Evolutionary conservation across 2,329 filamentous ascomycete genomes (phyloP), one percentile per base, ranked within the genome.

Genomic region (Aspergillus vadensis): DNA sequence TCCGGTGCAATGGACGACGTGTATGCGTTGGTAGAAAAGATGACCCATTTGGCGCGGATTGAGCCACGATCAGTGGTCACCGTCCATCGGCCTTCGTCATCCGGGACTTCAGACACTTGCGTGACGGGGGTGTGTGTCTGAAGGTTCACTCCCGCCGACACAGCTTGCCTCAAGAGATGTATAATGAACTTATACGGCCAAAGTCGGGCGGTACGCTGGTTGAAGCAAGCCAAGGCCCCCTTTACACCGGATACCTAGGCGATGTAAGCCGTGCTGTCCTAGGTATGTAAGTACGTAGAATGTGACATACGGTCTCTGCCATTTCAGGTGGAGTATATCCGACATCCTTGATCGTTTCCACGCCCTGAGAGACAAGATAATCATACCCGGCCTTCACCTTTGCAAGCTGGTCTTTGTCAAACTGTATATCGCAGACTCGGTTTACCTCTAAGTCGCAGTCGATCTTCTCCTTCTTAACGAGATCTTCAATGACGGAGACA

Each of bases 11-110:
- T 81, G 62, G 88, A 83, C 1, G 91, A 91, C 0, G 91, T 93
- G 74, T 96, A 96, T 3, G 82, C 93, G 71, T 97, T 97, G 0
- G 90, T 94, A 4, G 91, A 89, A 15, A 96, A 83, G 17, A 97
- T 82, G 19, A 96, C 85, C 36, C 85, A 82, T 12, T 79, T 77
- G 1, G 91, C 82, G 0, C 73, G 72, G 58, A 96, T 82, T 44
- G 76, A 79, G n/a, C 92, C 92, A 21, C 91, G 86, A 0, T 81
- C 36, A 0, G 92, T 96, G 50, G 86, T 79, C 0, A 92, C 78
- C 0, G 81, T 80, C 86, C 90, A 93, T 3, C 71, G 70, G 9
- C 69, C 64, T 30, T 65, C 48, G 1, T 55, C 17, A 44, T 67
- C 66, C 10, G 66, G 57, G 0, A 64, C 62, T 15, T 68, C 60